Percentiles rank a stretch among this genome's conserved stretches.
Conservation (phyloP, 2,329 filamentous ascomycete species). For the Leptoxyphium fumago region DNA sequence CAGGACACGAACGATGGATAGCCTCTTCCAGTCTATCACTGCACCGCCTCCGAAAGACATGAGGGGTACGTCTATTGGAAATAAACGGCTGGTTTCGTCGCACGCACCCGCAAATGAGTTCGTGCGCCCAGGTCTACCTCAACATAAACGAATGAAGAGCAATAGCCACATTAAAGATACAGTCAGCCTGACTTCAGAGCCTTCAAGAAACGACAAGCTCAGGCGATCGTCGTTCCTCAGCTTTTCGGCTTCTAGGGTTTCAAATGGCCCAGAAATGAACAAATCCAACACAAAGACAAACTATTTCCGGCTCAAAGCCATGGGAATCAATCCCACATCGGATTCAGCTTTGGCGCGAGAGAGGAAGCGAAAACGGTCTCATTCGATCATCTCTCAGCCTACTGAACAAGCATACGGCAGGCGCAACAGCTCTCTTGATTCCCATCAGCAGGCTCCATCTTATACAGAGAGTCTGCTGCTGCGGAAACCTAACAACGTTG, state of each 20-base stretch:
- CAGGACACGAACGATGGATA: constrained; percentile 8
- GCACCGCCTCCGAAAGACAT: not conserved
- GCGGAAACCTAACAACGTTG: not conserved
- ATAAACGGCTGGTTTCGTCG: constrained; percentile 14
- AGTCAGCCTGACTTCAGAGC: constrained; percentile 4
- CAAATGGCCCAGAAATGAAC: constrained; percentile 18
- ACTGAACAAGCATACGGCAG: not conserved
- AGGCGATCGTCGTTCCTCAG: constrained; percentile 18
- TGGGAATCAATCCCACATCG: constrained; percentile 28
- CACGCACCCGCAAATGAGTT: constrained; percentile 5
- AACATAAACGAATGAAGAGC: constrained; percentile 18
- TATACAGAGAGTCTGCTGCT: not conserved
- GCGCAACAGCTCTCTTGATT: not conserved
- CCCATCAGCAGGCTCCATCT: not conserved
- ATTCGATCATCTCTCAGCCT: not conserved
- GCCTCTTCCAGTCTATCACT: constrained; percentile 8
- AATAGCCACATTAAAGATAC: constrained; percentile 14
- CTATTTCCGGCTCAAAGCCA: constrained; percentile 36
- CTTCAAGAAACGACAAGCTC: constrained; percentile 7
- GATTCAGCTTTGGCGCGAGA: constrained; percentile 4
- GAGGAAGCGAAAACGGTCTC: not conserved
- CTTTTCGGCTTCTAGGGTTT: constrained; percentile 12
- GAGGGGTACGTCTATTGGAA: constrained; percentile 7
- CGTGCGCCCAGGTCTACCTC: not conserved
- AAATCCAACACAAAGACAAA: constrained; percentile 26